A percentile compares a stretch with the other conserved stretches of the same genome.
Conservation (phyloP, 495 filamentous ascomycete genomes). For the Jackrogersella minutella region DNA sequence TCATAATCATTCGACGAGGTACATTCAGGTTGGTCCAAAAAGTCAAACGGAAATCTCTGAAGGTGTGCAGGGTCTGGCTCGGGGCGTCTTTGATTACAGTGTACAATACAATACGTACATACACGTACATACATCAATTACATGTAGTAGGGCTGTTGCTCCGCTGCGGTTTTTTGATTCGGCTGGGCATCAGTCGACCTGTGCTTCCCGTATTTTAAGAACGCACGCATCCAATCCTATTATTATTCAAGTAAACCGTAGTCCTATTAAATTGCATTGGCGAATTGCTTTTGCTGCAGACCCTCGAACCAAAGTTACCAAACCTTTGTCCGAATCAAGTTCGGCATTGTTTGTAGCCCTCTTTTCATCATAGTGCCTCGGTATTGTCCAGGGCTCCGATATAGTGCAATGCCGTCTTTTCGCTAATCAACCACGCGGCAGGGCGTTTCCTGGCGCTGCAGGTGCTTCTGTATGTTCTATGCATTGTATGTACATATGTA, state of each 20-base stretch:
- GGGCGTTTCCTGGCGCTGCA: slow-evolving; percentile 42
- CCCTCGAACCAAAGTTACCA: slow-evolving; percentile 1
- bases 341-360: slow-evolving; percentile 16
- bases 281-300: slow-evolving; percentile 19
- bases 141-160: slow-evolving; percentile 26
- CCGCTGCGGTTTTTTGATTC: slow-evolving; percentile 22
- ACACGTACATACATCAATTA: neutral
- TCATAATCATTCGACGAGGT: slow-evolving; percentile 1
- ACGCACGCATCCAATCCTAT: neutral
- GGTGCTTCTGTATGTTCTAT: no score
- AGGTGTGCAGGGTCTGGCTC: slow-evolving; percentile 24
- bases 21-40: neutral
- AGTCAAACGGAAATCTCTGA: slow-evolving; percentile 11
- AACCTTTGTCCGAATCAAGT: slow-evolving; percentile 26
- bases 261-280: slow-evolving; percentile 24
- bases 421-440: slow-evolving; percentile 41
- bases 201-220: slow-evolving; percentile 5
- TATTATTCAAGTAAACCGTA: neutral
- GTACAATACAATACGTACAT: no score
- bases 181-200: slow-evolving; percentile 31
- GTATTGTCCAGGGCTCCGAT: no score
- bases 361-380: slow-evolving; percentile 17
- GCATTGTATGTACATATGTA: no score
- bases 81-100: slow-evolving; percentile 30
- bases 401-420: slow-evolving; percentile 16